Evolutionary conservation across 306 rosid genomes (phyloP).

Genomic region (Fragaria nilgerrensis): DNA sequence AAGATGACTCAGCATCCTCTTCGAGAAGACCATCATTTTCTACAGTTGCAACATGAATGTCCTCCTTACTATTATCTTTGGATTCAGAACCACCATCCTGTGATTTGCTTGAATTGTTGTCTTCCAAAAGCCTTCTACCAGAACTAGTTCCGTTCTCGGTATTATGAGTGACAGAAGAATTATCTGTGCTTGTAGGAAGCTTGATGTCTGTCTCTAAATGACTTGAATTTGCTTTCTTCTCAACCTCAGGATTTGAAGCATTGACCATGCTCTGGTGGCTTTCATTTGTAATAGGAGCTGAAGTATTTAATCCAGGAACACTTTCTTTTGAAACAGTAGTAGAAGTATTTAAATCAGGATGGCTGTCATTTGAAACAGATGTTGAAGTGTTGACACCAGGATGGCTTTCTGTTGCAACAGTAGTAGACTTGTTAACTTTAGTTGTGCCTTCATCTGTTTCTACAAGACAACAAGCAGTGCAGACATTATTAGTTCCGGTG

Average conservation of each 20-base stretch:
- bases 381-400: conserved; percentile 22
- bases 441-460: conserved; percentile 46
- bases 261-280: conserved; percentile 8
- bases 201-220: conserved; percentile 47
- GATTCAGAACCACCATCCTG: conserved; percentile 51
- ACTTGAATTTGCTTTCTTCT: conserved; percentile 30
- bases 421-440: conserved; percentile 37
- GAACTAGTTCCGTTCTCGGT: conserved; percentile 47
- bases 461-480: conserved; percentile 34
- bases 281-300: conserved; percentile 22
- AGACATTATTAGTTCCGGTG: conserved; percentile 11
- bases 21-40: conserved; percentile 74
- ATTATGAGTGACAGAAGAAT: conserved; percentile 44
- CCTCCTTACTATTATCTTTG: conserved; percentile 40
- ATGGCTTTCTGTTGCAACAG: conserved; percentile 37
- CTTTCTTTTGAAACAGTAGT: conserved; percentile 39
- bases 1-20: conserved; percentile 87
- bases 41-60: conserved; percentile 60
- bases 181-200: conserved; percentile 39
- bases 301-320: conserved; percentile 23
- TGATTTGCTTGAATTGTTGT: conserved; percentile 47
- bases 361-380: conserved; percentile 17
- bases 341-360: conserved; percentile 33
- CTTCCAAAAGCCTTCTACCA: conserved; percentile 80
- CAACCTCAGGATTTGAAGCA: conserved; percentile 24